Base-by-base conservation (phyloP, 768 basidiomycete genomes). In the Mycena amicta region DNA sequence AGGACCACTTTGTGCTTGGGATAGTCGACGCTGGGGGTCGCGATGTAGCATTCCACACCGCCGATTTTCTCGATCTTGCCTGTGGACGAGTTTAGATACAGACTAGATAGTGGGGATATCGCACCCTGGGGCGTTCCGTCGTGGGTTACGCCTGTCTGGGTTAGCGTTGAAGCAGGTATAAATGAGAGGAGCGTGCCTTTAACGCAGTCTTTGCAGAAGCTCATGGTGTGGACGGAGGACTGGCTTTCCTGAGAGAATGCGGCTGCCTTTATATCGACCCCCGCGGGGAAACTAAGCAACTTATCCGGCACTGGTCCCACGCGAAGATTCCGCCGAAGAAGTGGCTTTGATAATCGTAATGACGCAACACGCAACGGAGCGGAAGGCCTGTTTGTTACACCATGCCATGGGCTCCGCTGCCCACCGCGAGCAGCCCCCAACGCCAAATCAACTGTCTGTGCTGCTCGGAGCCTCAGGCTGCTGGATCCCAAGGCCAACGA, bases 161-260 rank as follows among this genome's bases (percentile, higher is more conserved):
- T 20, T 2, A 6, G 33, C 55, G 2, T 22, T 26, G 31, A 33
- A n/a, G 26, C 27, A 26, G 25, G 13, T 26, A 27, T 49, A 23
- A 5, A 49, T 8, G 43, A 37, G 8, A n/a, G 29, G 27, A 39
- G 53, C 71, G 39, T 53, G 83, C 86, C 85, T 68, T 75, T 75
- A 54, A 86, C 58, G 56, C 86, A 88, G 64, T 87, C 68, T 57
- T 77, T 72, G 71, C 85, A 84, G 57, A 83, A 72, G 69, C 79
- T 80, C 83, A 84, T 84, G 13, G 37, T 53, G 18, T 8, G 50
- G 29, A 40, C 33, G 41, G 20, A 20, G 37, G 25, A 22, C 27
- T 27, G 47, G 47, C 12, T 26, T 25, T 5, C 27, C 47, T 28
- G 26, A n/a, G 47, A 26, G 47, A 8, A 4, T 8, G 13, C 6